Evolutionary conservation across 345 rosid genomes (phyloP), one percentile per base, ranked within the genome.

Genomic region (Eutrema japonicum): DNA sequence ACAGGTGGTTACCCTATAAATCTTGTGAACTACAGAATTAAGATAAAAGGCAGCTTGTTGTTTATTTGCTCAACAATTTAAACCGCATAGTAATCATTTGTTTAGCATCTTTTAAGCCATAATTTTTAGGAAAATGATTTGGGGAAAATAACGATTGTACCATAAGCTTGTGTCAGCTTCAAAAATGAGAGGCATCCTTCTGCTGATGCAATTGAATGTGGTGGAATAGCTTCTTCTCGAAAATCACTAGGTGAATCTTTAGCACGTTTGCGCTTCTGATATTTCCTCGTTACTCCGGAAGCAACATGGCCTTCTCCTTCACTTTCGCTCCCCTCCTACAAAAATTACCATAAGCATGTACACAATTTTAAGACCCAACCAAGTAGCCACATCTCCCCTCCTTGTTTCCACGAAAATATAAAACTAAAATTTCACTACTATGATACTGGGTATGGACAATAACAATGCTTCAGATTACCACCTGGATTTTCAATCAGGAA

Each of bases 161-260:
- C 91, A 77, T 78, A 78, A 78, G 74, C 61, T 11, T 75, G 75
- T 63, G 84, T 86, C 79, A 71, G 84, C 83, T 85, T 92, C 83
- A 96, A 76, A 64, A 88, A 58, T 42, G 97, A 82, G 48, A 90
- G 80, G 73, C 90, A 96, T 64, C 96, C 97, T 77, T 83, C 86
- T 62, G 50, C 70, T 37, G 89, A 68, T 59, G 84, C 76, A 67
- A 61, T 32, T 64, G 83, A 76, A 50, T 50, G 78, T 56, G 86
- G 67, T 74, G 58, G 81, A 60, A 66, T 51, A 68, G 26, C 74
- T 50, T 83, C 92, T 70, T 85, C 96, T 64, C 51, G 85, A 51
- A 82, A 64, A 61, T 76, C 72, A 67, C 75, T 66, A 27, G 35
- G 80, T 51, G 57, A 76, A 77, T 66, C 64, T 81, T 83, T 87